Base-by-base conservation (phyloP, 208 protist genomes). In the Wallacemonas sp. region DNA sequence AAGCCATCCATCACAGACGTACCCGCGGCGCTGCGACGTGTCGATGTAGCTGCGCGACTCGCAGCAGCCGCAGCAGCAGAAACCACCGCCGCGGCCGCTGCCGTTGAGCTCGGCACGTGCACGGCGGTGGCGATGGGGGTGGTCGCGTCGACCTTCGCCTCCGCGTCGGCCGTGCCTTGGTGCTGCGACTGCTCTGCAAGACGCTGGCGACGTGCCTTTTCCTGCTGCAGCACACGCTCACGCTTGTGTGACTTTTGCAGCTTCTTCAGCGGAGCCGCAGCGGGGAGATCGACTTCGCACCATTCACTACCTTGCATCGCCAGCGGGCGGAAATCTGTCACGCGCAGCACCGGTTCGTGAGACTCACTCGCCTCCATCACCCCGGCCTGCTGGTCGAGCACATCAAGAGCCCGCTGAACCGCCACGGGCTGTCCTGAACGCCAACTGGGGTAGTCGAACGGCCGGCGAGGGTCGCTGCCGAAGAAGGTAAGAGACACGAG, bases 401-500 rank as follows among this genome's bases (percentile, higher is more conserved):
- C n/a, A 17, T 64, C 34, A 5, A 75, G 56, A 11, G 76, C 78
- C 17, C 66, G 71, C 62, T 77, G 70, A 31, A 56, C 26, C 27
- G 58, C 30, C 31, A 45, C 51, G 11, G 73, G 47, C 14, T 88
- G 44, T 14, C 64, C 49, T 8, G 69, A 41, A 28, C 78, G 38
- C 84, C 84, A 91, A 28, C 22, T 59, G 24, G 63, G 44, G 42
- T 80, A 75, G 54, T 85, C 65, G 30, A 64, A 84, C 12, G 66
- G 51, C 14, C 53, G 64, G 17, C 61, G 44, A 6, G 76, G 76
- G 58, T 93, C 78, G 62, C 83, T 86, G 24, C 56, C 78, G 47
- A 85, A 93, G 30, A 93, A 75, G 39, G 82, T 80, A 34, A 93
- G 68, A 15, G 82, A 84, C 5, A 90, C 78, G 41, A 89, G 41